Conservation (phyloP, 1,284 basidiomycete genomes). For the Heterobasidion irregulare region DNA sequence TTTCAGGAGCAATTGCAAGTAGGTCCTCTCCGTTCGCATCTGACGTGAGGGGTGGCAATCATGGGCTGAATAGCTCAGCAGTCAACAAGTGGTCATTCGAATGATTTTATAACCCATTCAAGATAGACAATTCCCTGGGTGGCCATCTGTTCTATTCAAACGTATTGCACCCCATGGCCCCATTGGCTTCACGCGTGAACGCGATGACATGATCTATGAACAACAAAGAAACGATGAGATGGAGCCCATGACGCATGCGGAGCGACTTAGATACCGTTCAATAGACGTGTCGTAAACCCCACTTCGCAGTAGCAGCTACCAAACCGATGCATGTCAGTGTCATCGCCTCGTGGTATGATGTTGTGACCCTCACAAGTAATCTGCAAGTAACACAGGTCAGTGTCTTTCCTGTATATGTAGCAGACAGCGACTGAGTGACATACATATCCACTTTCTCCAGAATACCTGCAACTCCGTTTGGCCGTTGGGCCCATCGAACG, state of each 20-base stretch:
- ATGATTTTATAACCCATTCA: too few species aligned
- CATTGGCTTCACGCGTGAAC: slow-evolving; percentile 50
- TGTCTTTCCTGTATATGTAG: too few species aligned
- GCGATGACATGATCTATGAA: slow-evolving; percentile 47
- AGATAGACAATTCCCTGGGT: not conserved
- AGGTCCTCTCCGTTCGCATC: too few species aligned
- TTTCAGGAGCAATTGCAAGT: too few species aligned
- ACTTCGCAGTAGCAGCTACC: slow-evolving; percentile 69
- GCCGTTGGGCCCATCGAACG: slow-evolving; percentile 37
- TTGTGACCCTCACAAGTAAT: slow-evolving; percentile 30
- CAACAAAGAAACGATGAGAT: not conserved
- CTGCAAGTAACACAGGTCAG: slow-evolving; percentile 14
- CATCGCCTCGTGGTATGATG: not conserved
- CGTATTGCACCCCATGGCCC: slow-evolving; percentile 40
- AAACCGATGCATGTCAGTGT: slow-evolving; percentile 14
- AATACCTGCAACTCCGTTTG: slow-evolving; percentile 66
- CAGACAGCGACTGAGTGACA: slow-evolving; percentile 21
- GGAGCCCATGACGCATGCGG: not conserved
- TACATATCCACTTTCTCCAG: slow-evolving; percentile 74
- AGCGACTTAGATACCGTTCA: slow-evolving; percentile 43
- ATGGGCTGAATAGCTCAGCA: too few species aligned
- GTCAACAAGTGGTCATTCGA: too few species aligned
- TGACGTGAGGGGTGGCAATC: too few species aligned
- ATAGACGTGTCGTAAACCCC: slow-evolving; percentile 60
- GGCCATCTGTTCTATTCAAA: slow-evolving; percentile 14